phyloP scores from a whole-genome alignment of 257 asterid species.

The Ocimum tenuiflorum region DNA sequence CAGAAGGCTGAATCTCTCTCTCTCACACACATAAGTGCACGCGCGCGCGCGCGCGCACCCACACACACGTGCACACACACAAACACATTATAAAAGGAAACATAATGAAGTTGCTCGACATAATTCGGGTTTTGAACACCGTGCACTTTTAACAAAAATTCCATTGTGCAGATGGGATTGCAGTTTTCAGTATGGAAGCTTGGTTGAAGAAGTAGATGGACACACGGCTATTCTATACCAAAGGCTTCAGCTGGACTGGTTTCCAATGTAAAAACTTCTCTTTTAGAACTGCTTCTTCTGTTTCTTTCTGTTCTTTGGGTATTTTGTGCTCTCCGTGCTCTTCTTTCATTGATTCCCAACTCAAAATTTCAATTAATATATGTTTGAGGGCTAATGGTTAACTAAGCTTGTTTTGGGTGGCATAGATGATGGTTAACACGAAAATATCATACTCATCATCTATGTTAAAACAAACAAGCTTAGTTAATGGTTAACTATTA shows the following conservation, averaged over 20 bases:
- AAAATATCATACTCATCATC: no score
- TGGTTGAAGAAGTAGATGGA: constrained; percentile 99
- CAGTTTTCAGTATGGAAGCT: constrained; percentile 85
- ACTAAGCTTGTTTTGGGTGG: constrained; percentile 5
- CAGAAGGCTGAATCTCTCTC: neutral
- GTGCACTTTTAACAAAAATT: constrained; percentile 8
- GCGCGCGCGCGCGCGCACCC: neutral
- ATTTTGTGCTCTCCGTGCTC: neutral
- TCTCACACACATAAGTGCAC: neutral
- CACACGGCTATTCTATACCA: constrained; percentile 96
- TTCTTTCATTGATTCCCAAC: neutral
- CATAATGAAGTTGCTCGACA: neutral
- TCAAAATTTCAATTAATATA: constrained; percentile 1
- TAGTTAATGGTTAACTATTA: no score
- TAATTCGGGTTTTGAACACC: neutral
- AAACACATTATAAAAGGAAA: neutral
- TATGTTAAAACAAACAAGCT: no score
- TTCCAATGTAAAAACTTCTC: constrained; percentile 57
- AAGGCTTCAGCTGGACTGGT: constrained; percentile 95
- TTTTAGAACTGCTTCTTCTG: constrained; percentile 13
- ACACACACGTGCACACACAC: neutral
- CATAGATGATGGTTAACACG: neutral
- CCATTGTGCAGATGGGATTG: constrained; percentile 77
- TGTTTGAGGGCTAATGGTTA: constrained; percentile 2
- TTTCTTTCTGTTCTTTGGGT: neutral